Conservation (phyloP, 805 yeast species). For the Starmerella bombi region DNA sequence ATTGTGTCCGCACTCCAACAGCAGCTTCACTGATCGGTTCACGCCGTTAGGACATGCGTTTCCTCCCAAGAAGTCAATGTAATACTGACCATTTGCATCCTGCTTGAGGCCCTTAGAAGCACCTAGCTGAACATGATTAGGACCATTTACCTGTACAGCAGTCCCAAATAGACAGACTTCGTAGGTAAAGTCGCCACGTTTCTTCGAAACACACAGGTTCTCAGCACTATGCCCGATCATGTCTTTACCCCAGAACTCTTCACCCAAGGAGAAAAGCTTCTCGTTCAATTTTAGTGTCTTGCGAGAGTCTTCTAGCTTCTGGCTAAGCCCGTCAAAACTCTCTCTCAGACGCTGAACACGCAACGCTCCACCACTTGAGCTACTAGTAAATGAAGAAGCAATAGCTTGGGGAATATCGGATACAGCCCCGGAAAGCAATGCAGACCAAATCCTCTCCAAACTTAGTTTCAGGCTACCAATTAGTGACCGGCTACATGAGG, state of each 20-base stretch:
- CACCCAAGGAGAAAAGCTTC: constrained; percentile 6
- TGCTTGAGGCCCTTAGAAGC: constrained; percentile 19
- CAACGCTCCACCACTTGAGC: constrained; percentile 1
- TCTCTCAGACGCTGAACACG: constrained; percentile 3
- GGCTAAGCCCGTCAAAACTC: neutral
- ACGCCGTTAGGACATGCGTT: constrained; percentile 94
- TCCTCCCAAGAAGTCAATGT: constrained; percentile 43
- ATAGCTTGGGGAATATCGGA: neutral
- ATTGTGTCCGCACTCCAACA: constrained; percentile 51
- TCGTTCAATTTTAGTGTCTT: constrained; percentile 18
- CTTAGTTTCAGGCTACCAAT: neutral
- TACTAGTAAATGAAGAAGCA: neutral
- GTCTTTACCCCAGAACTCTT: constrained; percentile 38
- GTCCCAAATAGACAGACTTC: constrained; percentile 45
- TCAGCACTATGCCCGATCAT: constrained; percentile 51
- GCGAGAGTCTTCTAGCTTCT: constrained; percentile 7
- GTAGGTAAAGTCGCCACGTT: constrained; percentile 57
- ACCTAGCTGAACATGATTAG: constrained; percentile 44
- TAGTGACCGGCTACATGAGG: neutral
- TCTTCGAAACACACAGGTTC: constrained; percentile 35
- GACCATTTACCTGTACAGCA: constrained; percentile 36
- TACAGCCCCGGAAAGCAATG: neutral
- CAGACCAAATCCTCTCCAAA: neutral
- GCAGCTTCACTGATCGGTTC: constrained; percentile 50
- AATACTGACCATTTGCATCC: constrained; percentile 25